These are phyloP conservation scores for Kazachstania psychrophila DNA, from an alignment of 805 yeast genomes.

Conservation along the genomic window DNA sequence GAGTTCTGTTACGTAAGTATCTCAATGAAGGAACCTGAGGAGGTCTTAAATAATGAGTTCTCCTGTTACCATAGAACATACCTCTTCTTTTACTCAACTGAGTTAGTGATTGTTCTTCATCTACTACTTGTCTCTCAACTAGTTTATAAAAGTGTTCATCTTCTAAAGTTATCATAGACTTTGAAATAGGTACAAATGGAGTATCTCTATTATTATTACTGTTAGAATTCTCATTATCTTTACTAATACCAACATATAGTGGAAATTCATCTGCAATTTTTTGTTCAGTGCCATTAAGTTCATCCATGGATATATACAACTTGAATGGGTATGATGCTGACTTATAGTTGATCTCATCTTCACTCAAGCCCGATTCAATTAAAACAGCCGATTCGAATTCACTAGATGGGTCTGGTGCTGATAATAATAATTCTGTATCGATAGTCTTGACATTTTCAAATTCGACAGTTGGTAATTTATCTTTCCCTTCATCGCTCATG, in stretches of 20 bases:
- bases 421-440: conserved; percentile 31
- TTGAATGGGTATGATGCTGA: conserved; percentile 28
- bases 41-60: conserved; percentile 63
- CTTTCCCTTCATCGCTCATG: too few relatives aligned
- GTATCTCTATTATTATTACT: conserved; percentile 9
- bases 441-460: conserved; percentile 19
- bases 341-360: conserved; percentile 12
- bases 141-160: conserved; percentile 52
- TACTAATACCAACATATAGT: conserved; percentile 23
- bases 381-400: conserved; percentile 21
- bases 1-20: conserved; percentile 73
- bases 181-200: conserved; percentile 50
- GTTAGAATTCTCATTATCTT: conserved; percentile 18
- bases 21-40: conserved; percentile 85
- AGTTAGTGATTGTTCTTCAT: conserved; percentile 32
- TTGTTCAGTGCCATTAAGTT: conserved; percentile 27
- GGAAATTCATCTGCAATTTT: conserved; percentile 30
- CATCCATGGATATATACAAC: conserved; percentile 24
- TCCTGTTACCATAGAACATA: conserved; percentile 39
- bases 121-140: conserved; percentile 42
- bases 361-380: conserved; percentile 28
- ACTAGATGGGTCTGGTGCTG: conserved; percentile 27
- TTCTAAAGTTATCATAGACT: conserved; percentile 55
- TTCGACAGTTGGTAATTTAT: too few relatives aligned
- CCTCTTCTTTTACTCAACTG: conserved; percentile 34